Percentiles rank a stretch among this genome's conserved stretches.
Conservation (phyloP, 2,329 filamentous ascomycete genomes). For the Magnaporthiopsis poae region DNA sequence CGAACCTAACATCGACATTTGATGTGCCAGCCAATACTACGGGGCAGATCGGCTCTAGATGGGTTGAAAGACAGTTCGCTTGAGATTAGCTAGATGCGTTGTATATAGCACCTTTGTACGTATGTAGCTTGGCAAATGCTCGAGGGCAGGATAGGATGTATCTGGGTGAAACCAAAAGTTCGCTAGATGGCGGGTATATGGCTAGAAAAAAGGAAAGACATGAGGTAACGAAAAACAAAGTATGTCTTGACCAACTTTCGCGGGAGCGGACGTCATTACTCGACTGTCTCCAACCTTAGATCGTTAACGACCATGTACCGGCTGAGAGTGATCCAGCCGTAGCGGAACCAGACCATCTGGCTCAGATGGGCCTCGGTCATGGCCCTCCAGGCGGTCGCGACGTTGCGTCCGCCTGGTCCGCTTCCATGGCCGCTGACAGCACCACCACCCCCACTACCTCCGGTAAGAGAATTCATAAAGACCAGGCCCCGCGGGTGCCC, state of each 20-base stretch:
- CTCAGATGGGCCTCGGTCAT: slow-evolving; percentile 87
- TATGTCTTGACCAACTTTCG: not conserved
- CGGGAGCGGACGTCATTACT: not conserved
- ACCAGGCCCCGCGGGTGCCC: slow-evolving; percentile 53
- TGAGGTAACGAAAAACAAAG: not conserved
- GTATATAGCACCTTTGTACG: too few relatives aligned
- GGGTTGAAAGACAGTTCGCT: not conserved
- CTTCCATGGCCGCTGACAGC: slow-evolving; percentile 37
- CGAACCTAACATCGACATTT: not conserved
- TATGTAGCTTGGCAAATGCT: too few relatives aligned
- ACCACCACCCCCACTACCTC: slow-evolving; percentile 33
- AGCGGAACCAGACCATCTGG: slow-evolving; percentile 98
- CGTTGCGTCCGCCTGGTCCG: slow-evolving; percentile 34
- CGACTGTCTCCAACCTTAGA: slow-evolving; percentile 45
- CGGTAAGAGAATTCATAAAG: slow-evolving; percentile 50
- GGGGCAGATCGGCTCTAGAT: slow-evolving; percentile 1
- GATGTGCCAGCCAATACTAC: not conserved
- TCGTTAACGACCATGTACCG: slow-evolving; percentile 96
- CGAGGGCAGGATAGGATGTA: not conserved
- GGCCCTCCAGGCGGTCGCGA: slow-evolving; percentile 58
- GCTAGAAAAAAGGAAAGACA: not conserved
- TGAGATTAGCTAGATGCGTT: not conserved
- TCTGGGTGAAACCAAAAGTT: not conserved
- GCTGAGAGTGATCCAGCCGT: slow-evolving; percentile 84
- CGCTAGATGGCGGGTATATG: not conserved